A percentile compares a stretch with the other conserved stretches of the same genome.
Evolutionary conservation across 768 basidiomycete genomes (phyloP).

Genomic region (Kwoniella bestiolae): DNA sequence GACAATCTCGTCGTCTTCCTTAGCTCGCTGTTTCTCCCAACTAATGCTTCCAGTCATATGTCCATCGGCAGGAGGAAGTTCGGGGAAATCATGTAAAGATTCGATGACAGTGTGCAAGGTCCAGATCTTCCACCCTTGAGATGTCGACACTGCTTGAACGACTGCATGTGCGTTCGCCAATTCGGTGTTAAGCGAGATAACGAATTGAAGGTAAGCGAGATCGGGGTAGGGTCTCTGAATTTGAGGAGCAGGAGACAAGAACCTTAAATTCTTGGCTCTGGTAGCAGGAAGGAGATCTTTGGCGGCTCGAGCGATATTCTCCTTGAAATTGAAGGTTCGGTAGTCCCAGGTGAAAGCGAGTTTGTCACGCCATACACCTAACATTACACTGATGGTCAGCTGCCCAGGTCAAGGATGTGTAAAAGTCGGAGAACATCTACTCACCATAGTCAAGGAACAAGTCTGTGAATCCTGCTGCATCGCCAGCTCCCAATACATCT

Average conservation of each 20-base stretch:
- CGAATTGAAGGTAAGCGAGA: conserved; percentile 65
- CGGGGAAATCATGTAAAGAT: conserved; percentile 63
- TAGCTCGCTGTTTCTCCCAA: conserved; percentile 21
- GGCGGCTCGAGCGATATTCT: conserved; percentile 55
- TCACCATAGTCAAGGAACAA: conserved; percentile 36
- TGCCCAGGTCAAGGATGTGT: not conserved
- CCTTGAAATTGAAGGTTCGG: conserved; percentile 63
- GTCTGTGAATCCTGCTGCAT: conserved; percentile 24
- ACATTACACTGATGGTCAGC: not conserved
- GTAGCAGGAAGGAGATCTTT: conserved; percentile 59
- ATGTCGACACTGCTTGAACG: conserved; percentile 64
- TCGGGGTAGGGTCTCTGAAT: conserved; percentile 55
- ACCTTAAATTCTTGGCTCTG: conserved; percentile 19
- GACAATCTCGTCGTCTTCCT: conserved; percentile 9
- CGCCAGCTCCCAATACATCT: not conserved
- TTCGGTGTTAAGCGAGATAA: conserved; percentile 64
- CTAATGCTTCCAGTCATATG: conserved; percentile 20
- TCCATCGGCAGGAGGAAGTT: conserved; percentile 40
- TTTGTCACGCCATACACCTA: conserved; percentile 65
- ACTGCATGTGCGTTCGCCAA: conserved; percentile 65
- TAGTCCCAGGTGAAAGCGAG: conserved; percentile 70
- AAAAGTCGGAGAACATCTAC: not conserved
- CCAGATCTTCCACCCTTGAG: conserved; percentile 66
- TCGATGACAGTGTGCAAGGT: conserved; percentile 66
- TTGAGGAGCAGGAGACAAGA: conserved; percentile 29